Evolutionary conservation across 2,329 filamentous ascomycete genomes (phyloP), one percentile per base, ranked within the genome.

Genomic region (Lecanicillium sp.): DNA sequence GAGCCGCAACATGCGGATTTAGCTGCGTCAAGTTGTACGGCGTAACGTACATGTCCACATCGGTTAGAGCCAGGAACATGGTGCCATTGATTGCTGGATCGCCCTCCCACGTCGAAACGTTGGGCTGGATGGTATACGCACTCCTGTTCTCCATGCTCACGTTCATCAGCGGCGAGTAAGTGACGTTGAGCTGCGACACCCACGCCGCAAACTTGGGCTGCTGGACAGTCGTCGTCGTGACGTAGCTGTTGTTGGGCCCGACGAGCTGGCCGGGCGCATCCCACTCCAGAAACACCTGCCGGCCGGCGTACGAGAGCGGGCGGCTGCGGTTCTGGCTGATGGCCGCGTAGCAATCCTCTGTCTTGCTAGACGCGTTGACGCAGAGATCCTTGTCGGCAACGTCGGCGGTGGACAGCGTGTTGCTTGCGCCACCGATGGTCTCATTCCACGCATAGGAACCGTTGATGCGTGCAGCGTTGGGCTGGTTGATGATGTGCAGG

Each of bases 231-330:
- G 74, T 79, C 3, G 65, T 63, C 0, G 88, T 91, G 41, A 89
- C 68, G 62, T 94, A 94, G 60, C 80, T 86, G 68, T 88, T 89
- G 65, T 94, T 91, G 1, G 88, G 88, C 0, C 88, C 88, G 3
- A 91, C 75, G 0, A 75, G 57, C 55, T 77, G 66, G 0, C 86
- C 87, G 0, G 87, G 84, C 0, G 62, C 66, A 21, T 93, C 87
- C 87, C 87, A 94, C 36, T 74, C 62, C 6, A 94, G 67, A 59
- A 79, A 80, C 2, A 94, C 80, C 56, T 82, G 69, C 20, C 84
- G 84, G 0, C 87, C 87, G 0, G 88, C 78, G 62, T 84, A 89
- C 0, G 84, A 85, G 0, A 94, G 77, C 0, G 87, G 86, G 42
- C 77, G 75, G 10, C 76, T 81, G 38, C 83, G 77, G 70, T 90